Conservation (phyloP, 2,329 filamentous ascomycete genomes). For the Dothideomycetes sp. region DNA sequence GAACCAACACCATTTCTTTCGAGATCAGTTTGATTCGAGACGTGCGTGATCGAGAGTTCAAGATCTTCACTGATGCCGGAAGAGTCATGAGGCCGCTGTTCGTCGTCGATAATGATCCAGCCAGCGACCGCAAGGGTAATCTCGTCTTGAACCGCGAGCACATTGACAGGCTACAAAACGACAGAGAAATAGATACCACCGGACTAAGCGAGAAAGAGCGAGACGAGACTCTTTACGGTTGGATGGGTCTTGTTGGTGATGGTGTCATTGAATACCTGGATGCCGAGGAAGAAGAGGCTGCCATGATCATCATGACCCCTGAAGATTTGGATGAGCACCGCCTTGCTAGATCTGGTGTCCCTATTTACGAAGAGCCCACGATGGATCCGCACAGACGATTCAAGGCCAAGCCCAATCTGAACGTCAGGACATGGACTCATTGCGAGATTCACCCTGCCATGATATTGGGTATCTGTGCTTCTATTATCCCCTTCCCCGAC, state of each 20-base stretch:
- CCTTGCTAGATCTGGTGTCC: conserved; percentile 22
- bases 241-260: conserved; percentile 72
- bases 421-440: conserved; percentile 88
- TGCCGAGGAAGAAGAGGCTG: conserved; percentile 94
- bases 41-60: conserved; percentile 94
- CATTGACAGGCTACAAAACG: conserved; percentile 63
- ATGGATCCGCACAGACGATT: conserved; percentile 73
- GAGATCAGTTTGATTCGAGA: conserved; percentile 93
- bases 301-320: conserved; percentile 99
- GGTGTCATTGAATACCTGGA: conserved; percentile 94
- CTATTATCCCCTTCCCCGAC: conserved; percentile 98
- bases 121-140: conserved; percentile 63
- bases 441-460: conserved; percentile 99
- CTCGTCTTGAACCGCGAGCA: conserved; percentile 79
- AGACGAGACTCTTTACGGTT: conserved; percentile 59
- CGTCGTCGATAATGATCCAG: conserved; percentile 76
- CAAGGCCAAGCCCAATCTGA: conserved; percentile 76
- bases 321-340: conserved; percentile 68
- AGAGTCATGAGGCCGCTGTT: conserved; percentile 90
- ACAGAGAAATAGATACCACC: conserved; percentile 50
- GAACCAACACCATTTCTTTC: conserved; percentile 73
- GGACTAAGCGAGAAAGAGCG: conserved; percentile 49
- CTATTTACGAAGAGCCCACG: conserved; percentile 45
- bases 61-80: conserved; percentile 94
- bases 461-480: conserved; percentile 96